Evolutionary conservation across 2,329 filamentous ascomycete species (phyloP).

Genomic region (Tolypocladium tropicale): DNA sequence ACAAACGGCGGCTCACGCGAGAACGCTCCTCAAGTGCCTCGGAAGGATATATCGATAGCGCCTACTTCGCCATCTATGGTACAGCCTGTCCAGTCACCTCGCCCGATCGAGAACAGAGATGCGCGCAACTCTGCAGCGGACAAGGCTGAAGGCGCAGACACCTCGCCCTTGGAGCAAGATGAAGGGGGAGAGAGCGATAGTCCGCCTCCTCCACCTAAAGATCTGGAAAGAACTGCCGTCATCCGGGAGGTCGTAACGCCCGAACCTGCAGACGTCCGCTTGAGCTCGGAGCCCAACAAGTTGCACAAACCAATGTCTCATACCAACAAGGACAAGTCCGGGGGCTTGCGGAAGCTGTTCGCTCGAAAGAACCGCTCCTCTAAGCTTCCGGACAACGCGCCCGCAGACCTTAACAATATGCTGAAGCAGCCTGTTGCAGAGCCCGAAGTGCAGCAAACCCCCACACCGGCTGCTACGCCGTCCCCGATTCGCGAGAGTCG

Average conservation of each 20-base stretch:
- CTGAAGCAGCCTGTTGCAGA: conserved; percentile 25
- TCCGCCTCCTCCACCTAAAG: conserved; percentile 14
- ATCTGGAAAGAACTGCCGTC: background rate
- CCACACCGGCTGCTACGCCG: conserved; percentile 15
- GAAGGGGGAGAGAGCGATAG: background rate
- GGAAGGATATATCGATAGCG: conserved; percentile 21
- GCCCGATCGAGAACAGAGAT: background rate
- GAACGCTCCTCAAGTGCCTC: conserved; percentile 28
- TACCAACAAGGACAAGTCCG: conserved; percentile 32
- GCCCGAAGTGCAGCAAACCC: conserved; percentile 12
- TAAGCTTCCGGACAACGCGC: conserved; percentile 45
- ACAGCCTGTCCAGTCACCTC: background rate
- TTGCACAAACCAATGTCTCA: conserved; percentile 32
- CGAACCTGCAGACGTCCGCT: conserved; percentile 1
- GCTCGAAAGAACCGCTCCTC: conserved; percentile 50
- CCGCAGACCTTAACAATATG: conserved; percentile 40
- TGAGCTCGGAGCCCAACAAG: conserved; percentile 31
- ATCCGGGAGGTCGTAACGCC: conserved; percentile 2
- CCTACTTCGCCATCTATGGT: conserved; percentile 2
- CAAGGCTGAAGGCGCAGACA: conserved; percentile 1
- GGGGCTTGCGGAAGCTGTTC: conserved; percentile 56
- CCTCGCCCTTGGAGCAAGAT: conserved; percentile 1
- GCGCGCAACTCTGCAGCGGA: background rate
- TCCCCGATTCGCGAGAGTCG: background rate
- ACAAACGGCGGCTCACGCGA: background rate